phyloP scores from a whole-genome alignment of 1,284 basidiomycete genomes.

The Sanguinoderma infundibulare region DNA sequence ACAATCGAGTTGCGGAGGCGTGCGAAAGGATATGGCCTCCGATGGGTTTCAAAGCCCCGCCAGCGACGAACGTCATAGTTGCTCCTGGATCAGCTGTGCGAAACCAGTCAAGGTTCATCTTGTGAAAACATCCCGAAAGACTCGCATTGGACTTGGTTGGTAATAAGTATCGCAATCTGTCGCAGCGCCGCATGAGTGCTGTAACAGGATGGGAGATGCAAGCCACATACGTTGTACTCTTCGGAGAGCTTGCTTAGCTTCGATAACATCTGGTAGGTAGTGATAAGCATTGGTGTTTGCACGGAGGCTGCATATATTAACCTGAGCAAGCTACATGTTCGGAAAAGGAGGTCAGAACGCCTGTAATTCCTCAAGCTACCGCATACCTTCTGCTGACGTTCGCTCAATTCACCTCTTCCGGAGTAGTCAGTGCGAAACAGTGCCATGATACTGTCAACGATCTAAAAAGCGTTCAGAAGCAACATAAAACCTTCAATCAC shows the following conservation, averaged over 20 bases:
- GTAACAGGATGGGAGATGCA: background rate
- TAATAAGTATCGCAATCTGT: slow-evolving; percentile 85
- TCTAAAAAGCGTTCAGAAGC: slow-evolving; percentile 47
- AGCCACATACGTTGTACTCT: slow-evolving; percentile 70
- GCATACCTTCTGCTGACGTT: slow-evolving; percentile 86
- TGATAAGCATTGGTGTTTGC: background rate
- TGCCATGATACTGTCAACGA: slow-evolving; percentile 95
- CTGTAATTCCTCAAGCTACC: background rate
- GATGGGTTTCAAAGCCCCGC: slow-evolving; percentile 85
- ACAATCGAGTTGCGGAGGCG: slow-evolving; percentile 84
- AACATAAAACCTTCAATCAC: background rate
- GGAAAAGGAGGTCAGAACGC: background rate
- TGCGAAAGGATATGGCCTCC: slow-evolving; percentile 89
- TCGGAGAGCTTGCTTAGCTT: slow-evolving; percentile 91
- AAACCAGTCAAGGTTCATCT: slow-evolving; percentile 2
- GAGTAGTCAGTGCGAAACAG: slow-evolving; percentile 92
- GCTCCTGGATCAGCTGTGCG: slow-evolving; percentile 90
- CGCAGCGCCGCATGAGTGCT: slow-evolving; percentile 18
- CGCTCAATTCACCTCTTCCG: slow-evolving; percentile 90
- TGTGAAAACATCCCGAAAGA: slow-evolving; percentile 2
- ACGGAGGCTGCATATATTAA: slow-evolving; percentile 27
- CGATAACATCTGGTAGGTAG: slow-evolving; percentile 73
- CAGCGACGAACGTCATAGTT: slow-evolving; percentile 92
- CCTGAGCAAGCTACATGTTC: slow-evolving; percentile 66
- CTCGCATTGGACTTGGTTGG: slow-evolving; percentile 90